Percentiles rank a stretch among this genome's conserved stretches.
Conservation (phyloP, 2,329 filamentous ascomycete genomes). For the Ilyonectria robusta region DNA sequence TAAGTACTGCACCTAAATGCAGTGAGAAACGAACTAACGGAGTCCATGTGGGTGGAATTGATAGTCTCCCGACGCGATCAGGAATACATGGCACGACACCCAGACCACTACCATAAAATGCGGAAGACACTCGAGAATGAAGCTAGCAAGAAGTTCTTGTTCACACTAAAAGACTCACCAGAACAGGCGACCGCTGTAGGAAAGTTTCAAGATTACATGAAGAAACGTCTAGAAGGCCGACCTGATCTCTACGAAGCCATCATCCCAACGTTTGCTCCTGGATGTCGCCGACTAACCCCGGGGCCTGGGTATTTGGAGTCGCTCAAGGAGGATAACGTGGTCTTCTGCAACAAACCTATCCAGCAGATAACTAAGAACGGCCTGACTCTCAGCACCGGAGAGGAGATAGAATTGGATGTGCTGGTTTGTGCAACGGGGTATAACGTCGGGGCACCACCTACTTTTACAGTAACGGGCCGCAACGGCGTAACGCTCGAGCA, state of each 20-base stretch:
- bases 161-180: slow-evolving; percentile 16
- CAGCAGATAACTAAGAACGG: not conserved
- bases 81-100: slow-evolving; percentile 28
- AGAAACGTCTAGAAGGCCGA: not conserved
- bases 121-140: slow-evolving; percentile 27
- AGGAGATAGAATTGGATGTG: slow-evolving; percentile 17
- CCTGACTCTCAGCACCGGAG: slow-evolving; percentile 11
- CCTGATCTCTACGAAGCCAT: slow-evolving; percentile 10
- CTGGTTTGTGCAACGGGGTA: slow-evolving; percentile 33
- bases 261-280: slow-evolving; percentile 24
- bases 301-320: slow-evolving; percentile 31
- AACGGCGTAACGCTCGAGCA: slow-evolving; percentile 53
- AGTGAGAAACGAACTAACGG: not conserved
- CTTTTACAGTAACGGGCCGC: slow-evolving; percentile 57
- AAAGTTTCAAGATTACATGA: slow-evolving; percentile 13
- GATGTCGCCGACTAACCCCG: slow-evolving; percentile 31
- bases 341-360: slow-evolving; percentile 11
- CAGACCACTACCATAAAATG: slow-evolving; percentile 19
- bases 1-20: no score
- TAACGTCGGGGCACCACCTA: slow-evolving; percentile 31
- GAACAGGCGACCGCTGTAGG: slow-evolving; percentile 4
- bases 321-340: slow-evolving; percentile 26
- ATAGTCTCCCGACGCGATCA: slow-evolving; percentile 26
- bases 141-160: slow-evolving; percentile 6
- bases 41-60: not conserved